Conservation (phyloP, 2,329 filamentous ascomycete genomes). For the Arthrobotrys entomopaga region DNA sequence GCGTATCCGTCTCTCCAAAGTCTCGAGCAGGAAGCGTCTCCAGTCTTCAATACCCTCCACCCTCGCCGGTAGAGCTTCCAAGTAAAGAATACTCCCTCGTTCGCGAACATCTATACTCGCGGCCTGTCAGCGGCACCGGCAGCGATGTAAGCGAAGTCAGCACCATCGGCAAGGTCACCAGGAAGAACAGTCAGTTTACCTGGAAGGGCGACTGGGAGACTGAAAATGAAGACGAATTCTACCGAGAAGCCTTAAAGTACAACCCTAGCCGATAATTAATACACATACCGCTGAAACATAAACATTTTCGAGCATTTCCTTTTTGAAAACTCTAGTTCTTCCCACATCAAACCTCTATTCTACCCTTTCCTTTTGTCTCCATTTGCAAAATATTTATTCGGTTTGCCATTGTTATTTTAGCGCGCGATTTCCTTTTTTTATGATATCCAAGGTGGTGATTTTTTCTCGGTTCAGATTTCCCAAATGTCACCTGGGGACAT, state of each 20-base stretch:
- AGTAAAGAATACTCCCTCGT: slow-evolving; percentile 28
- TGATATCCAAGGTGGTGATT: slow-evolving; percentile 45
- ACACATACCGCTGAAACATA: not conserved
- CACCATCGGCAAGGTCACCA: slow-evolving; percentile 51
- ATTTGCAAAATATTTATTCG: slow-evolving; percentile 5
- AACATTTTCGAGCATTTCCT: no score
- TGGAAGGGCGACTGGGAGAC: slow-evolving; percentile 54
- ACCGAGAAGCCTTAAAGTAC: slow-evolving; percentile 47
- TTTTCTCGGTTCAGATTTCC: slow-evolving; percentile 17
- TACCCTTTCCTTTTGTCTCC: slow-evolving; percentile 10
- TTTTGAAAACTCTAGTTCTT: no score
- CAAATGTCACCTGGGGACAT: slow-evolving; percentile 18
- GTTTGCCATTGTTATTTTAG: slow-evolving; percentile 2
- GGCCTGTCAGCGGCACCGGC: slow-evolving; percentile 38
- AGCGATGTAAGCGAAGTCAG: slow-evolving; percentile 51
- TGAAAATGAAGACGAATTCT: slow-evolving; percentile 51
- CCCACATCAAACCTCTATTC: not conserved
- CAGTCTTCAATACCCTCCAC: slow-evolving; percentile 39
- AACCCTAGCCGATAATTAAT: slow-evolving; percentile 30
- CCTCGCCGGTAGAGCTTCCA: slow-evolving; percentile 34
- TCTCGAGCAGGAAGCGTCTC: slow-evolving; percentile 41
- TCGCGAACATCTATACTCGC: slow-evolving; percentile 22
- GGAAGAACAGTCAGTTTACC: slow-evolving; percentile 50
- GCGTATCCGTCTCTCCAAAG: slow-evolving; percentile 48
- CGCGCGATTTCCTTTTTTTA: slow-evolving; percentile 14